phyloP scores from a whole-genome alignment of 331 rosid genomes.

The Rhamnella rubrinervis region DNA sequence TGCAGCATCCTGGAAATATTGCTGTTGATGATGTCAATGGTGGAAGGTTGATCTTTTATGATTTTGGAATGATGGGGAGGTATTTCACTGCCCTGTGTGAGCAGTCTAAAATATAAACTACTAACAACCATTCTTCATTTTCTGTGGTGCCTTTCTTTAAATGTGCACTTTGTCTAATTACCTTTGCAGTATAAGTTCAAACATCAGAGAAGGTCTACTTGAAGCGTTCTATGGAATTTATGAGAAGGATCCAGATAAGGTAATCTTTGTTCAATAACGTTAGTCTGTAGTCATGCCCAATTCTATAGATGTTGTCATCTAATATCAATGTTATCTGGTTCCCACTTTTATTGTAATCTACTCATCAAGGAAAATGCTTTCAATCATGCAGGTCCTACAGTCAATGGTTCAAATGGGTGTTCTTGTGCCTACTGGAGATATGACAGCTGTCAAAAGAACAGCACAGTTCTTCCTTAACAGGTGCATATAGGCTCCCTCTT shows the following conservation, averaged over 20 bases:
- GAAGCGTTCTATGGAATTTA: slow-evolving; percentile 93
- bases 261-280: slow-evolving; percentile 22
- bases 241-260: slow-evolving; percentile 98
- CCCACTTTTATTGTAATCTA: slow-evolving; percentile 16
- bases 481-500: slow-evolving; percentile 34
- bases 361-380: slow-evolving; percentile 27
- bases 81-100: slow-evolving; percentile 30
- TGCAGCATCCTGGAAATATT: slow-evolving; percentile 98
- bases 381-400: slow-evolving; percentile 75
- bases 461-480: slow-evolving; percentile 89
- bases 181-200: slow-evolving; percentile 78
- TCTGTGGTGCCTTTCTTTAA: slow-evolving; percentile 8
- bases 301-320: neutral
- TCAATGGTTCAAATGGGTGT: slow-evolving; percentile 99
- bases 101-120: slow-evolving; percentile 1
- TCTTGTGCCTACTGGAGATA: slow-evolving; percentile 98
- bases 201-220: slow-evolving; percentile 92
- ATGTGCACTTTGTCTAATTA: slow-evolving; percentile 20
- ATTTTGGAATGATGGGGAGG: slow-evolving; percentile 99
- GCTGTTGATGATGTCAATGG: slow-evolving; percentile 99
- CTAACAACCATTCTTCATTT: slow-evolving; percentile 4
- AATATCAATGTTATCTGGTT: slow-evolving; percentile 13
- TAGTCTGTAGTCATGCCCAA: neutral
- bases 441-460: slow-evolving; percentile 94
- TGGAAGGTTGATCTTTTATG: slow-evolving; percentile 98